Evolutionary conservation across 2,329 filamentous ascomycete genomes (phyloP).

Genomic region (Colletotrichum chrysophilum): DNA sequence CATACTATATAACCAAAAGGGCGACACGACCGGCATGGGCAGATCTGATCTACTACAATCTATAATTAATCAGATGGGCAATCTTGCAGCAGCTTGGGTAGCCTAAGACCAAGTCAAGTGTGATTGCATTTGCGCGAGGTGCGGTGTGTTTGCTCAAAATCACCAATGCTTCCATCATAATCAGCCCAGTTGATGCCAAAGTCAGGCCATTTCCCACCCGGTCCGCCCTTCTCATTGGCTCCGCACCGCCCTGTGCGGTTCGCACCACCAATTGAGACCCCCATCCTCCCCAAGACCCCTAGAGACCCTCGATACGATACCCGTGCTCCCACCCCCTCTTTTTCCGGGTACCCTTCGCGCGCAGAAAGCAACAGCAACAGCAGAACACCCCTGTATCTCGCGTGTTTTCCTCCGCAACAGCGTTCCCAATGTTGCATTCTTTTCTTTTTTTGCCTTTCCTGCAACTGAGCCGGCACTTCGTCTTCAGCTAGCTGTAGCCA

Average conservation of each 20-base stretch:
- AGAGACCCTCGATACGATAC: neutral
- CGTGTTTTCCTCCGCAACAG: neutral
- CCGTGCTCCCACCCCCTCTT: neutral
- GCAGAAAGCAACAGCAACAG: neutral
- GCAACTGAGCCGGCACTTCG: neutral
- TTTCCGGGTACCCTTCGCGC: neutral
- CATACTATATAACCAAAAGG: neutral
- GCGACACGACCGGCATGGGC: neutral
- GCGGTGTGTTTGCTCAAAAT: constrained; percentile 14
- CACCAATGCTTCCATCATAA: constrained; percentile 19
- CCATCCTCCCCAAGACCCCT: neutral
- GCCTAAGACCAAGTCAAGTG: neutral
- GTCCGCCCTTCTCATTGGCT: constrained; percentile 11
- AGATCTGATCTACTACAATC: neutral
- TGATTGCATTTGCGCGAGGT: neutral
- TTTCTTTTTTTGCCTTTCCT: neutral
- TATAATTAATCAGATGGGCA: constrained; percentile 16
- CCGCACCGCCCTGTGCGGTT: constrained; percentile 10
- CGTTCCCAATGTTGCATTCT: neutral
- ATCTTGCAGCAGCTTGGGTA: neutral
- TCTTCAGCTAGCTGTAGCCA: neutral
- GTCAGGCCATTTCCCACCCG: constrained; percentile 20
- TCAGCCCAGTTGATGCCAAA: constrained; percentile 20
- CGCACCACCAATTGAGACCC: constrained; percentile 11
- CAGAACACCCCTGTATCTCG: neutral